Conservation (phyloP, 1,284 basidiomycete species). For the Wolfiporia cocos region DNA sequence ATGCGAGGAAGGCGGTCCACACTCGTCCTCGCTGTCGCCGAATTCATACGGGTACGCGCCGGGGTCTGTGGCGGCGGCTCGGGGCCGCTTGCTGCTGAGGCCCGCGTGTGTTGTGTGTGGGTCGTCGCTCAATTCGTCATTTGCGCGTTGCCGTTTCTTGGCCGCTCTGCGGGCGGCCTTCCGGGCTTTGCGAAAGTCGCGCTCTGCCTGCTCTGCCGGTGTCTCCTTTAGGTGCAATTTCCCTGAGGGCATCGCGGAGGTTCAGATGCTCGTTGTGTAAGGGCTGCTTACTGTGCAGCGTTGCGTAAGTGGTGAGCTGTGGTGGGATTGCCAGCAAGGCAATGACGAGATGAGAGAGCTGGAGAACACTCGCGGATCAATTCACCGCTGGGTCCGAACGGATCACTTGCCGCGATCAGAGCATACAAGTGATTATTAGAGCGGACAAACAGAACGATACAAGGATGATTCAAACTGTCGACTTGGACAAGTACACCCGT, state of each 20-base stretch:
- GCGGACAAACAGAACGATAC: too few relatives aligned
- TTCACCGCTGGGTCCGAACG: too few relatives aligned
- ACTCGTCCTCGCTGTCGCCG: constrained; percentile 19
- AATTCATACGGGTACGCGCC: background rate
- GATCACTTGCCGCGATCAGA: too few relatives aligned
- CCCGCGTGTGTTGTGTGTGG: background rate
- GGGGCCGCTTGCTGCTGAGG: constrained; percentile 11
- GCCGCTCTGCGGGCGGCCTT: constrained; percentile 36
- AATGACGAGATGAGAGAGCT: too few relatives aligned
- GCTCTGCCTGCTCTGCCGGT: constrained; percentile 57
- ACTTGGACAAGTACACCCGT: too few relatives aligned
- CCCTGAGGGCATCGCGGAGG: constrained; percentile 24
- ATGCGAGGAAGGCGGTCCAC: constrained; percentile 20
- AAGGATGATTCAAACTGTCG: too few relatives aligned
- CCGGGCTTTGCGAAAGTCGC: constrained; percentile 41
- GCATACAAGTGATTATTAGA: too few relatives aligned
- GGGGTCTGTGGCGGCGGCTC: constrained; percentile 6
- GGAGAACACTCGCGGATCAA: too few relatives aligned
- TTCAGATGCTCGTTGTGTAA: too few relatives aligned
- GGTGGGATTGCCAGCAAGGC: too few relatives aligned
- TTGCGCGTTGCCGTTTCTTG: constrained; percentile 20
- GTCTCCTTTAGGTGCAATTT: constrained; percentile 71
- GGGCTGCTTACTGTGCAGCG: too few relatives aligned
- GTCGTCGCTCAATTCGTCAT: constrained; percentile 4
- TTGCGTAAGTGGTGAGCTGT: too few relatives aligned